Evolutionary conservation across 352 stramenopile genomes (phyloP).

Genomic region (Elongisporangium undulatum): DNA sequence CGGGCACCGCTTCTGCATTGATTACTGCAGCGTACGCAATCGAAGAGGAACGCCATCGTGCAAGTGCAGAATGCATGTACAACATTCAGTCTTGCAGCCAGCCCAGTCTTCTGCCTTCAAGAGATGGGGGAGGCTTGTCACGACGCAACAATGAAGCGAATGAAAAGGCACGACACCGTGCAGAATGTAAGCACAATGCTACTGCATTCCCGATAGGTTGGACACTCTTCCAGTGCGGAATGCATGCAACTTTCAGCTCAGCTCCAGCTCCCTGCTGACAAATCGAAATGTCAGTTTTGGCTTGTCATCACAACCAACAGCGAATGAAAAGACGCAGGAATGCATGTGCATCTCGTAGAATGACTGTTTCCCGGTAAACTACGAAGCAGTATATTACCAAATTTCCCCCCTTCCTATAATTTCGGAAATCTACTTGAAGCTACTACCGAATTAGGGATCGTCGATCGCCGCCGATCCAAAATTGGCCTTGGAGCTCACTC

Average conservation of each 20-base stretch:
- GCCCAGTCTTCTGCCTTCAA: neutral
- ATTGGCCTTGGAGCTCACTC: neutral
- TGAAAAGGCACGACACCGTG: neutral
- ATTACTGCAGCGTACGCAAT: neutral
- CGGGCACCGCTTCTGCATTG: neutral
- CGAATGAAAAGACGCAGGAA: neutral
- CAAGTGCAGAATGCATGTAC: neutral
- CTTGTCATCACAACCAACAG: too few species aligned
- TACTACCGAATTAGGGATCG: neutral
- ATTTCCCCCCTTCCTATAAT: neutral
- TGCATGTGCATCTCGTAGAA: neutral
- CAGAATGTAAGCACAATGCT: too few species aligned
- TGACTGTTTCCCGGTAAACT: neutral
- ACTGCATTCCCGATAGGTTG: too few species aligned
- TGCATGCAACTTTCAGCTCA: too few species aligned
- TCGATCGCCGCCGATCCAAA: neutral
- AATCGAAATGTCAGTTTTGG: too few species aligned
- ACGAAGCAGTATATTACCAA: neutral
- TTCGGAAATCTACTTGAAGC: neutral
- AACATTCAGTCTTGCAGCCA: neutral
- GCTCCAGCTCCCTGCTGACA: too few species aligned
- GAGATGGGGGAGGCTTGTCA: neutral
- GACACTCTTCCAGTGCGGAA: too few species aligned
- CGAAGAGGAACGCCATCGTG: neutral
- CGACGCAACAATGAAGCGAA: neutral